Base-by-base conservation (phyloP, 2,329 filamentous ascomycete genomes). In the Ophiocordyceps camponoti-leonardi region DNA sequence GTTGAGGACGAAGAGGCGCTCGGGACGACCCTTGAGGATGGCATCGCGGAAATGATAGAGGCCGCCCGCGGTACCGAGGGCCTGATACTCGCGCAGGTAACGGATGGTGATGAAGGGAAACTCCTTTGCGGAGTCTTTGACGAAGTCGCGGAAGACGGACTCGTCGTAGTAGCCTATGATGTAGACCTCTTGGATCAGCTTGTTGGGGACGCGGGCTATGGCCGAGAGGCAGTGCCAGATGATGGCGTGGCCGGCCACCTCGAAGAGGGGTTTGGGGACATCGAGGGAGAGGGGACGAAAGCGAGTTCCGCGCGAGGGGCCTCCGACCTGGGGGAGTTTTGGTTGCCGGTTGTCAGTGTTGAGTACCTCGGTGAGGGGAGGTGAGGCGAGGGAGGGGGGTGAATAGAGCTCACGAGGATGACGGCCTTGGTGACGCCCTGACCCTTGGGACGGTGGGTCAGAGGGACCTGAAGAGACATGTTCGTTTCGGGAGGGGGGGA, bases 141-240 rank as follows among this genome's bases (percentile, higher is more conserved):
- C 94, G 69, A 96, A 96, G 67, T 95, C 88, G 58, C 87, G 84
- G 76, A 96, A 95, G 57, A 96, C 86, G 41, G 79, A 76, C 69
- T 96, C 92, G 62, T 98, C 92, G 66, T 96, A 98, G 77, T 98
- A 98, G 60, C 92, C 92, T 60, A 98, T 93, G 59, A 98, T 81
- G 71, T 92, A 88, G 56, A 98, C 90, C 67, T 98, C 92, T 61
- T 87, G 85, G 65, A 98, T 86, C 51, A 64, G 60, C 53, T 64
- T 75, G 58, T 85, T 83, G 57, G 86, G 83, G 49, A 96, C 85
- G 63, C 88, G 93, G 53, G 85, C 80, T 58, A 96, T 77, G 58
- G 92, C 87, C 58, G 83, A 84, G 62, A 98, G 77, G 72, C 88
- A 94, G 73, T 98, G 92, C 75, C 88, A 90, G 71, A 96, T 87